phyloP scores from a whole-genome alignment of 257 asterid species.

The Coffea eugenioides region DNA sequence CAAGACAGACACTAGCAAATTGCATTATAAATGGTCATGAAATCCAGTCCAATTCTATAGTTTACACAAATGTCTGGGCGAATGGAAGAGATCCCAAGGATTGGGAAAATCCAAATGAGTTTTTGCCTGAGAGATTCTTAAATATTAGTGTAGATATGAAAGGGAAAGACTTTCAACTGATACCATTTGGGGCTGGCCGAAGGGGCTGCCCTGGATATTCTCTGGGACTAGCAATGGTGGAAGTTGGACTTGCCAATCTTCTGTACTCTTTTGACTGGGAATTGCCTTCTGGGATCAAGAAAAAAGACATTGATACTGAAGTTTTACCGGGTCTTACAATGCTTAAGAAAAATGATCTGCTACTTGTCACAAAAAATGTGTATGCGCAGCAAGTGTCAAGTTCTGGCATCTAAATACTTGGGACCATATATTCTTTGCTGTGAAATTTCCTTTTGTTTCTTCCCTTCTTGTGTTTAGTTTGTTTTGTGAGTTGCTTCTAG shows the following conservation, averaged over 20 bases:
- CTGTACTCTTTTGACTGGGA: conserved; percentile 1
- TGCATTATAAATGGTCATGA: neutral
- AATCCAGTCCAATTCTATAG: neutral
- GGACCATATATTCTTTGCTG: too few relatives aligned
- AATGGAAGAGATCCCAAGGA: neutral
- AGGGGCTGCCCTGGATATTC: neutral
- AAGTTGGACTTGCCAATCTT: neutral
- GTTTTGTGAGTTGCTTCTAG: too few relatives aligned
- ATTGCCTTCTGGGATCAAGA: neutral
- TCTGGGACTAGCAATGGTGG: neutral
- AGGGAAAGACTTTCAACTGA: neutral
- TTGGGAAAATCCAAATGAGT: neutral
- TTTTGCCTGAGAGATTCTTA: neutral
- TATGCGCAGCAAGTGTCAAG: too few relatives aligned
- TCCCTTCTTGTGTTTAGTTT: too few relatives aligned
- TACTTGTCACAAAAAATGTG: too few relatives aligned
- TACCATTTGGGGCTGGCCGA: neutral
- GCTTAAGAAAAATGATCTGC: too few relatives aligned
- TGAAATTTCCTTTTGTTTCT: too few relatives aligned
- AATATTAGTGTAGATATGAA: neutral
- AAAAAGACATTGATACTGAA: neutral
- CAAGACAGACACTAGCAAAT: neutral
- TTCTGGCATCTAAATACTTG: too few relatives aligned
- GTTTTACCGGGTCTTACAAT: neutral
- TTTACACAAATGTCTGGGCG: neutral